These are phyloP conservation scores for Cordia subcordata DNA, from an alignment of 257 asterid species.

Conservation along the genomic window DNA sequence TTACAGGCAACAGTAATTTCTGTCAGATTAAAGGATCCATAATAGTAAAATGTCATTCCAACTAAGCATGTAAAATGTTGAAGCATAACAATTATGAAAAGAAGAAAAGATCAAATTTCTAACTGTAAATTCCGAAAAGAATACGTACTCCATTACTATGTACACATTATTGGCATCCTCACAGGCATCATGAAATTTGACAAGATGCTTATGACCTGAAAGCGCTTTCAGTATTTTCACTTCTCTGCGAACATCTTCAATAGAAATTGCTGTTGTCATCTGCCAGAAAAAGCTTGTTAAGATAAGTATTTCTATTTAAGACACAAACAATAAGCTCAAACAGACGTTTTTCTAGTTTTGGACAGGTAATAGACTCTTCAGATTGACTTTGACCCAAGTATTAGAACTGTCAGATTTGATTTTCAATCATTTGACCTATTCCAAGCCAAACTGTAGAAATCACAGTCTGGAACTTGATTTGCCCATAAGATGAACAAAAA, in stretches of 20 bases:
- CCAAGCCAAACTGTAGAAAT: too few relatives aligned
- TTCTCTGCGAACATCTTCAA: slow-evolving; percentile 96
- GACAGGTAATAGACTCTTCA: too few relatives aligned
- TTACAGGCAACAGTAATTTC: too few relatives aligned
- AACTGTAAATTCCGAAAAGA: not conserved
- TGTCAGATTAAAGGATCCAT: too few relatives aligned
- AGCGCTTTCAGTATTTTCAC: slow-evolving; percentile 91
- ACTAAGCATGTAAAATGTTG: too few relatives aligned
- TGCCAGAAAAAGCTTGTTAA: slow-evolving; percentile 35
- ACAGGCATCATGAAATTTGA: slow-evolving; percentile 86
- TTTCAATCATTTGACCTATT: too few relatives aligned
- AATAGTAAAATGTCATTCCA: too few relatives aligned
- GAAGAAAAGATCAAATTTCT: not conserved
- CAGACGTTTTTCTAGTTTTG: not conserved
- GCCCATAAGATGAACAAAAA: too few relatives aligned
- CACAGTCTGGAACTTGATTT: too few relatives aligned
- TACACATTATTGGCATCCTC: slow-evolving; percentile 89
- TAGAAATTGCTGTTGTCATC: slow-evolving; percentile 94
- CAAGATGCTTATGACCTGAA: slow-evolving; percentile 87
- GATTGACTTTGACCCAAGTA: not conserved
- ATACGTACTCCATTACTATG: slow-evolving; percentile 91
- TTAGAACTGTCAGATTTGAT: too few relatives aligned
- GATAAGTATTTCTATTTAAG: slow-evolving; percentile 13
- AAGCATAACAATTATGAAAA: not conserved
- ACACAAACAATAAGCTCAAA: slow-evolving; percentile 5